These are phyloP conservation scores for Scheffersomyces coipomensis DNA, from an alignment of 805 yeast genomes.

Conservation along the genomic window DNA sequence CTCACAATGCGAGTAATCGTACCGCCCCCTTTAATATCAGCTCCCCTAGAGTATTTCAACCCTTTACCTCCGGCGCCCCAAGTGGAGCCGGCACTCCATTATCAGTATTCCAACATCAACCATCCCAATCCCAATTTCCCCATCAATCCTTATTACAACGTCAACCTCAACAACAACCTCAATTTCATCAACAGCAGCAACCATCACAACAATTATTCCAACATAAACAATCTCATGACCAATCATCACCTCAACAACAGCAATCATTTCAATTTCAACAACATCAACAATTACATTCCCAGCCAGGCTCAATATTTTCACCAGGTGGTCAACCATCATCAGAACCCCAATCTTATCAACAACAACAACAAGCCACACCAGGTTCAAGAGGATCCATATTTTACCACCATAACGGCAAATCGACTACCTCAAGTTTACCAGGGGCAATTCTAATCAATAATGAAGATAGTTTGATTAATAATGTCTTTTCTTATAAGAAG, in stretches of 20 bases:
- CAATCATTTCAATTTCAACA: not conserved
- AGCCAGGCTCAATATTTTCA: too few species aligned
- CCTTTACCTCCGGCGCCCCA: not conserved
- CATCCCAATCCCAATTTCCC: not conserved
- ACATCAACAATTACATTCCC: too few species aligned
- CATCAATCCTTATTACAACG: not conserved
- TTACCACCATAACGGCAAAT: not conserved
- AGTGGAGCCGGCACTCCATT: not conserved
- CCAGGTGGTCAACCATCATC: too few species aligned
- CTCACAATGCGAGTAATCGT: not conserved
- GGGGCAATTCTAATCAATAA: constrained; percentile 2
- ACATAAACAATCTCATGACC: too few species aligned
- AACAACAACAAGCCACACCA: not conserved
- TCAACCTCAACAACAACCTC: not conserved
- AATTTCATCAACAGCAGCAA: not conserved
- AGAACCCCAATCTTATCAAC: too few species aligned
- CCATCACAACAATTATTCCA: too few species aligned
- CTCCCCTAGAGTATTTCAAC: too few species aligned
- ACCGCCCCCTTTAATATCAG: not conserved
- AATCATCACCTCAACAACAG: not conserved
- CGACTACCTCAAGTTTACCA: constrained; percentile 3
- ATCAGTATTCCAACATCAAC: not conserved
- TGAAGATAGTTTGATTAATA: too few species aligned
- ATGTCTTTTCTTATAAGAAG: constrained; percentile 2
- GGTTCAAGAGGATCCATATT: not conserved